These are phyloP conservation scores for Globisporangium cederbergense DNA, from an alignment of 352 stramenopile genomes.

Conservation along the genomic window DNA sequence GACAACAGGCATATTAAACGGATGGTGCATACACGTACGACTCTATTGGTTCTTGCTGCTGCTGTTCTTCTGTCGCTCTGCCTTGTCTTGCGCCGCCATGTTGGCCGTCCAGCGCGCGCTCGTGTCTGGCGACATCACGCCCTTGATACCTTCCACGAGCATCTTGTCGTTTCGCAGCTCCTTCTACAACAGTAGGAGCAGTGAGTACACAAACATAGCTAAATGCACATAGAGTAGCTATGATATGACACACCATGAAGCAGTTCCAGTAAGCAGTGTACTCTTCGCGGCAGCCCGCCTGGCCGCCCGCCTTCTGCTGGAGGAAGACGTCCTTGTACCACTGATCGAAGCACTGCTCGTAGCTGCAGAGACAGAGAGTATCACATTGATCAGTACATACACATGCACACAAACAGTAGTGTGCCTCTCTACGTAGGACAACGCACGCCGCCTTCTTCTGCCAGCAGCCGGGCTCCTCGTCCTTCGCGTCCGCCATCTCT, in stretches of 20 bases:
- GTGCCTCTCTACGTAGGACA: neutral
- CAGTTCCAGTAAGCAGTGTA: constrained; percentile 77
- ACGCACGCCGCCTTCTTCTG: constrained; percentile 63
- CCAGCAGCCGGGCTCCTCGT: constrained; percentile 57
- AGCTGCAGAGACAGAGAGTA: constrained; percentile 21
- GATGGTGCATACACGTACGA: neutral
- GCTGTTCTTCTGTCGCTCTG: neutral
- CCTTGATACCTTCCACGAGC: constrained; percentile 62
- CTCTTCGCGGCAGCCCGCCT: constrained; percentile 74
- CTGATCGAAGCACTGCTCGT: constrained; percentile 86
- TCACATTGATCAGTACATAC: neutral
- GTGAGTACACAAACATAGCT: neutral
- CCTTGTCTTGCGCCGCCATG: constrained; percentile 12
- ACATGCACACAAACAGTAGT: neutral
- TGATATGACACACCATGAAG: constrained; percentile 42
- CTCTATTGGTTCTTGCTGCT: constrained; percentile 13
- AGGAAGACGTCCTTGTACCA: constrained; percentile 87
- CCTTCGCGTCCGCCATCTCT: constrained; percentile 9
- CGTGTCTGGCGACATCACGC: constrained; percentile 57
- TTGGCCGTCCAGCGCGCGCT: constrained; percentile 38
- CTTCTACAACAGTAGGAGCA: constrained; percentile 26
- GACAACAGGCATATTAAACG: neutral
- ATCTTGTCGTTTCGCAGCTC: constrained; percentile 59
- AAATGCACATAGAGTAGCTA: neutral
- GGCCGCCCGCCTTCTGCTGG: constrained; percentile 66